A percentile compares a stretch with the other conserved stretches of the same genome.
phyloP scores from a whole-genome alignment of 2,329 filamentous ascomycete species.

The Penicillium sp. region DNA sequence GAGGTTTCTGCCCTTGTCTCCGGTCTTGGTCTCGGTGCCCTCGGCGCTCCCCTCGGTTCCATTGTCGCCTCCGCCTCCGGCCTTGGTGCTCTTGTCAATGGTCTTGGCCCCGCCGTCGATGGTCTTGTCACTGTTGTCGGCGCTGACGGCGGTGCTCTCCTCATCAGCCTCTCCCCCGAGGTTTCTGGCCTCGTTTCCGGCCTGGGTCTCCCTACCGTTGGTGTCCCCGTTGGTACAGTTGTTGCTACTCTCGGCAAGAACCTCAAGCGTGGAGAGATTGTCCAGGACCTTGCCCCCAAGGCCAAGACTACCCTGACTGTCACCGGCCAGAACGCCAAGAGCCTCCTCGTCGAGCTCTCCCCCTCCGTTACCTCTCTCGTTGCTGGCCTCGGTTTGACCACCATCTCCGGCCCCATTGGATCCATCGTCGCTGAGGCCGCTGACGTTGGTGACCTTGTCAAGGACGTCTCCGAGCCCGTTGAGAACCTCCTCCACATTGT shows the following conservation, averaged over 20 bases:
- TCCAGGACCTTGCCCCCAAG: conserved; percentile 12
- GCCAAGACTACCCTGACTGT: conserved; percentile 9
- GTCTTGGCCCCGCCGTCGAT: conserved; percentile 25
- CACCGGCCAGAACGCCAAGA: conserved; percentile 10
- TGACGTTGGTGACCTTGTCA: conserved; percentile 29
- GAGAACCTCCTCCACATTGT: conserved; percentile 28
- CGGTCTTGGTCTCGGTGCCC: conserved; percentile 28
- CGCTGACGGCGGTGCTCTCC: conserved; percentile 30
- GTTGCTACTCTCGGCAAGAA: conserved; percentile 28
- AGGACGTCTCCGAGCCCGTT: conserved; percentile 25
- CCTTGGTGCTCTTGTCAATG: conserved; percentile 28
- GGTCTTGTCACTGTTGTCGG: conserved; percentile 32
- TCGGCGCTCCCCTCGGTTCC: conserved; percentile 27
- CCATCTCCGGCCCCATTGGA: conserved; percentile 27
- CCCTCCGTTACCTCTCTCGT: conserved; percentile 29
- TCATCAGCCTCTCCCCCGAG: conserved; percentile 30
- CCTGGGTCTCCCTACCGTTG: conserved; percentile 30
- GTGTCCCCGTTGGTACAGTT: conserved; percentile 28
- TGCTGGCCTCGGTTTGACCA: conserved; percentile 28
- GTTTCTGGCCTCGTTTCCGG: conserved; percentile 29
- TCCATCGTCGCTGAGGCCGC: conserved; percentile 26
- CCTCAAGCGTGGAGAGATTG: conserved; percentile 27
- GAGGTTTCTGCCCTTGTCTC: conserved; percentile 29
- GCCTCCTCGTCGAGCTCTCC: conserved; percentile 15
- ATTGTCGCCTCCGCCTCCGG: conserved; percentile 27